Conservation (phyloP, 257 asterid species). For the Solanum microdontum region DNA sequence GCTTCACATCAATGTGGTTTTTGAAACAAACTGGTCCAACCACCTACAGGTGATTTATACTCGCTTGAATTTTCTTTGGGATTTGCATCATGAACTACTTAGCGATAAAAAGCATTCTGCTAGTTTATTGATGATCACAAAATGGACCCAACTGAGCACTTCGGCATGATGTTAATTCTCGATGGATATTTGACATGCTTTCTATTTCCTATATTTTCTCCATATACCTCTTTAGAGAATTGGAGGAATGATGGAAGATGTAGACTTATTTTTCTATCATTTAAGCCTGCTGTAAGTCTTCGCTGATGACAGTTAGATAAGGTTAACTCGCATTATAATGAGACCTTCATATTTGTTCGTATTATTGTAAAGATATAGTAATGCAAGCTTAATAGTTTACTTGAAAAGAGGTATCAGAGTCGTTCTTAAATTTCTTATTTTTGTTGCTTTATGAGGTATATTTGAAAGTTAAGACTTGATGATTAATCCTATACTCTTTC, state of each 20-base stretch:
- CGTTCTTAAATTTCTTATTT: background rate
- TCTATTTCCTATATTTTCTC: background rate
- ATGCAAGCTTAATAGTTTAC: background rate
- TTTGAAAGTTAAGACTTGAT: background rate
- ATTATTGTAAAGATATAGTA: background rate
- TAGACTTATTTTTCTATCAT: background rate
- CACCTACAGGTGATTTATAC: slow-evolving; percentile 28
- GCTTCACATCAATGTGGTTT: slow-evolving; percentile 48
- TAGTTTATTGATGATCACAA: background rate
- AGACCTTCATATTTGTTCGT: background rate
- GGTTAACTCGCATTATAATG: background rate
- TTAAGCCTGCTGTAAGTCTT: background rate
- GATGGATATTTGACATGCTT: background rate
- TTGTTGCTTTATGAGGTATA: background rate
- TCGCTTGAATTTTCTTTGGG: background rate
- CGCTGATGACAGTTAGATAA: background rate
- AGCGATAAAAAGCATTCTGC: background rate
- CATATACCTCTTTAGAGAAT: background rate
- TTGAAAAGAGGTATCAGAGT: background rate
- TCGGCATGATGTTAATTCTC: background rate
- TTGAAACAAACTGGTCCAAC: slow-evolving; percentile 41
- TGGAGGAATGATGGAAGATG: background rate
- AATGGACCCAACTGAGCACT: background rate
- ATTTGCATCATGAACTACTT: background rate
- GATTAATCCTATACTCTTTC: background rate